Conservation (phyloP, 2,329 filamentous ascomycete genomes). For the Fonsecaea nubica region DNA sequence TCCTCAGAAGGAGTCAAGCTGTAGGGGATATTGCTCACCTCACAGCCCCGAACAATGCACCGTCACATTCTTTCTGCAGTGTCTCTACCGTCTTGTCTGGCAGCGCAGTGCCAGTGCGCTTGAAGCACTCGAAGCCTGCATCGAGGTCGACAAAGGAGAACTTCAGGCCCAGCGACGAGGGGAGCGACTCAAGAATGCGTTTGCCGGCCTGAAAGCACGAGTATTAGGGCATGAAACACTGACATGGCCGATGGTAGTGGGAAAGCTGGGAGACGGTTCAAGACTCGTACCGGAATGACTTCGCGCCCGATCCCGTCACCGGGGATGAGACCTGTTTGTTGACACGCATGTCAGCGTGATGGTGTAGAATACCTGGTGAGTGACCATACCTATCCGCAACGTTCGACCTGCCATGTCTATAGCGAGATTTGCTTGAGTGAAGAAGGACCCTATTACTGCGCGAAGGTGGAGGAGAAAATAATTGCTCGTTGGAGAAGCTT, state of each 20-base stretch:
- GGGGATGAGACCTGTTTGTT: constrained; percentile 77
- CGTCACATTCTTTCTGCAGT: constrained; percentile 91
- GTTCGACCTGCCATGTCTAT: constrained; percentile 30
- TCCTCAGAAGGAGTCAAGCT: neutral
- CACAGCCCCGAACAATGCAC: constrained; percentile 94
- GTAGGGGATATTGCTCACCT: constrained; percentile 53
- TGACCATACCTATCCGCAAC: constrained; percentile 33
- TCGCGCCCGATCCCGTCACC: constrained; percentile 98
- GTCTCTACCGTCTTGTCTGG: constrained; percentile 89
- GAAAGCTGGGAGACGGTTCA: constrained; percentile 9
- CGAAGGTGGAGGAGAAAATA: constrained; percentile 1
- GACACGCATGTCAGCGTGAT: neutral
- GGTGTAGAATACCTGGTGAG: neutral
- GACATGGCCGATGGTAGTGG: constrained; percentile 12
- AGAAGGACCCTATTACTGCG: neutral
- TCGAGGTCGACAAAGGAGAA: constrained; percentile 94
- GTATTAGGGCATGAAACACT: neutral
- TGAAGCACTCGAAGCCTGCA: constrained; percentile 92
- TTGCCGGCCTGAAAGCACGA: constrained; percentile 68
- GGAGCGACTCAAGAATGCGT: constrained; percentile 88
- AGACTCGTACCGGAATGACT: constrained; percentile 76
- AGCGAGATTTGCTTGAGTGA: neutral
- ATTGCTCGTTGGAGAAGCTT: constrained; percentile 22
- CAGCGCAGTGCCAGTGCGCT: constrained; percentile 84
- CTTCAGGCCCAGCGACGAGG: constrained; percentile 85